Evolutionary conservation across 352 stramenopile species (phyloP).

Genomic region (Phytopythium boreale): DNA sequence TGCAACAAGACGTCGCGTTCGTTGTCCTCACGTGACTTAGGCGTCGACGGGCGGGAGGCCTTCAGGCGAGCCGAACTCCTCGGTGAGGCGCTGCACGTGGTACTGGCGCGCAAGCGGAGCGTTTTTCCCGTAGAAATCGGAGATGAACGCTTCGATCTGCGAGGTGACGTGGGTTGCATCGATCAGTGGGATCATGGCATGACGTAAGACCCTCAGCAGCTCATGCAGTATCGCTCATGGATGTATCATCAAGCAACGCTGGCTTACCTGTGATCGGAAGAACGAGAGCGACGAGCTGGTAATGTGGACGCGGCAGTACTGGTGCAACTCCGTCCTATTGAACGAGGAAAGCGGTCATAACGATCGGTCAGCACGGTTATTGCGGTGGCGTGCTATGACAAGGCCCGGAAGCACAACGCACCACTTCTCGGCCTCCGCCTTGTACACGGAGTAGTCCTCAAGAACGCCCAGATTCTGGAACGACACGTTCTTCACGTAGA

Average conservation of each 20-base stretch:
- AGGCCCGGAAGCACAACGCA: background rate
- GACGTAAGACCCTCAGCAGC: background rate
- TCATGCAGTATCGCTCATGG: background rate
- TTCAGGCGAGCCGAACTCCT: slow-evolving; percentile 47
- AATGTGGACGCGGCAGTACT: slow-evolving; percentile 68
- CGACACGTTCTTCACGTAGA: slow-evolving; percentile 72
- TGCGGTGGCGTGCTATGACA: background rate
- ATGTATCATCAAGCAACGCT: background rate
- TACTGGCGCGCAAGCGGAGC: slow-evolving; percentile 55
- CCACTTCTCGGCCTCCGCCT: slow-evolving; percentile 25
- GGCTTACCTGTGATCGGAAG: slow-evolving; percentile 59
- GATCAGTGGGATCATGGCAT: background rate
- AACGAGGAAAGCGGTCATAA: background rate
- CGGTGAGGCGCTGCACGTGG: slow-evolving; percentile 48
- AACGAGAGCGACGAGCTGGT: slow-evolving; percentile 71
- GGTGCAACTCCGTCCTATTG: slow-evolving; percentile 61
- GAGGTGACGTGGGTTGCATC: background rate
- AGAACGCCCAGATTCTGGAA: slow-evolving; percentile 67
- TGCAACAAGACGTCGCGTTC: background rate
- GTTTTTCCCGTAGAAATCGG: slow-evolving; percentile 65
- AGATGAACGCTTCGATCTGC: slow-evolving; percentile 75
- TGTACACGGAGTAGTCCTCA: slow-evolving; percentile 71
- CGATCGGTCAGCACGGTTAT: background rate
- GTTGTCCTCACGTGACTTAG: slow-evolving; percentile 4
- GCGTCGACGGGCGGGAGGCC: slow-evolving; percentile 8